Percentiles rank a stretch among this genome's conserved stretches.
phyloP scores from a whole-genome alignment of 768 basidiomycete genomes.

The Mycena galericulata region DNA sequence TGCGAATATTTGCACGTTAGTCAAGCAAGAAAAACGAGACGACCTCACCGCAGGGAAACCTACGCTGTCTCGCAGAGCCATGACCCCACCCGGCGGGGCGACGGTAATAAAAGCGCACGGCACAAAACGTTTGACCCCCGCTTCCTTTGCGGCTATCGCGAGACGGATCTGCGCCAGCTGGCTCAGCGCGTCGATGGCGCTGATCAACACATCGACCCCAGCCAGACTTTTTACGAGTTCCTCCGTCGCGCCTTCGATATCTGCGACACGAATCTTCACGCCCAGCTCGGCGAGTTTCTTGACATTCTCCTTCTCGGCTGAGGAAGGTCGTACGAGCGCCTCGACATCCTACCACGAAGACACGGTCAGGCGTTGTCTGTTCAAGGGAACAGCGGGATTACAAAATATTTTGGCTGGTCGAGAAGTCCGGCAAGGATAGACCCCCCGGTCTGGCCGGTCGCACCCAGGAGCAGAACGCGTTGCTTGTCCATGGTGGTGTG shows the following conservation, averaged over 20 bases:
- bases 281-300: constrained; percentile 6
- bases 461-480: constrained; percentile 25
- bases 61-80: constrained; percentile 15
- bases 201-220: constrained; percentile 28
- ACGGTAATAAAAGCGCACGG: constrained; percentile 28
- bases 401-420: constrained; percentile 7
- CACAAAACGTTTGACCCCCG: constrained; percentile 29
- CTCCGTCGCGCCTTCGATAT: constrained; percentile 18
- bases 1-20: constrained; percentile 7
- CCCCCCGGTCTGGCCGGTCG: constrained; percentile 24
- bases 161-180: constrained; percentile 18
- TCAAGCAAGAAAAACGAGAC: neutral
- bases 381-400: neutral
- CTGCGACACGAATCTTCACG: constrained; percentile 20
- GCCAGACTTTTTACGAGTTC: neutral
- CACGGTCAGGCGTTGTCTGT: neutral
- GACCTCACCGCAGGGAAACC: neutral
- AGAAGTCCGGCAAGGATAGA: constrained; percentile 23
- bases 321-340: constrained; percentile 27
- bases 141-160: constrained; percentile 26
- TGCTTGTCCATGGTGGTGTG: constrained; percentile 16
- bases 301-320: constrained; percentile 11
- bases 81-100: constrained; percentile 18
- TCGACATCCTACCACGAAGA: constrained; percentile 8
- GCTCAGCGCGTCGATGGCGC: constrained; percentile 20